Evolutionary conservation across 2,329 filamentous ascomycete genomes (phyloP).

Genomic region (Xylaria multiplex): DNA sequence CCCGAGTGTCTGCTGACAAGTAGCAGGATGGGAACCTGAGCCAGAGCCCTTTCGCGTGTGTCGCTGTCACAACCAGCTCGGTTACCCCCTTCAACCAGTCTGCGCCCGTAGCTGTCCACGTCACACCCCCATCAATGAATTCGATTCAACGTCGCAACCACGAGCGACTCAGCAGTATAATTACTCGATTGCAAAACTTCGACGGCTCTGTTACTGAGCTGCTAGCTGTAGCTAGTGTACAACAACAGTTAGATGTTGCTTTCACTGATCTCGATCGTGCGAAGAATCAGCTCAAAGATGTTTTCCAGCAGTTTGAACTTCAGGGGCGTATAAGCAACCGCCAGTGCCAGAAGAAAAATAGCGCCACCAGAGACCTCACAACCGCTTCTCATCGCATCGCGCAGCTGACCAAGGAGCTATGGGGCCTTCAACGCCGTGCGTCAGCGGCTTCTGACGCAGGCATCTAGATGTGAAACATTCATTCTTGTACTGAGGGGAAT

Average conservation of each 20-base stretch:
- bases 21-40: slow-evolving; percentile 9
- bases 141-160: slow-evolving; percentile 30
- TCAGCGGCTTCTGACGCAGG: background rate
- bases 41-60: slow-evolving; percentile 19
- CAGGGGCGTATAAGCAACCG: slow-evolving; percentile 30
- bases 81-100: background rate
- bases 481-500: slow-evolving; percentile 9
- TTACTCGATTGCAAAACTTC: slow-evolving; percentile 31
- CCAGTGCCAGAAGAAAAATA: slow-evolving; percentile 25
- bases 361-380: slow-evolving; percentile 24
- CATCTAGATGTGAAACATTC: background rate
- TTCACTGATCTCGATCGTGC: slow-evolving; percentile 32
- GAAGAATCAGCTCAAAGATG: slow-evolving; percentile 25
- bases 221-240: slow-evolving; percentile 29
- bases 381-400: slow-evolving; percentile 26
- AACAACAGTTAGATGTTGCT: slow-evolving; percentile 31
- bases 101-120: background rate
- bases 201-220: slow-evolving; percentile 33
- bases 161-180: slow-evolving; percentile 19
- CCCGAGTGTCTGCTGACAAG: slow-evolving; percentile 1
- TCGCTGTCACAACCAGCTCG: background rate
- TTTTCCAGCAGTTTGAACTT: slow-evolving; percentile 27
- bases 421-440: slow-evolving; percentile 12
- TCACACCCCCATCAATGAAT: background rate
- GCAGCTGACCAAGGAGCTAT: slow-evolving; percentile 28